A percentile compares a stretch with the other conserved stretches of the same genome.
phyloP scores from a whole-genome alignment of 768 basidiomycete species.

The Lentinula lateritia region DNA sequence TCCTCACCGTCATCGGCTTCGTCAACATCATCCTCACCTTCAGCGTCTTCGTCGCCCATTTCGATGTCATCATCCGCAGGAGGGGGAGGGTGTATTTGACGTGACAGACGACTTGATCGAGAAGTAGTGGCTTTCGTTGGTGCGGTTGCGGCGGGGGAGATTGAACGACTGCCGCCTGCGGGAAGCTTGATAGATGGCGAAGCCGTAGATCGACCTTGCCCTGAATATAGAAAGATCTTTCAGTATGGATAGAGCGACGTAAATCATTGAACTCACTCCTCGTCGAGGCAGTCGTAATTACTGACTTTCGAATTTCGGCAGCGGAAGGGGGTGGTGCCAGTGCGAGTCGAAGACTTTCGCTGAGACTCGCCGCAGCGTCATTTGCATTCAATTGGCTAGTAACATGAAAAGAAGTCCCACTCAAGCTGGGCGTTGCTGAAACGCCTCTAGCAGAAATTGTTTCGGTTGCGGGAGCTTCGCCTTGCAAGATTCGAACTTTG shows the following conservation, averaged over 20 bases:
- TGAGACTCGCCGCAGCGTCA: neutral
- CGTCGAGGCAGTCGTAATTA: slow-evolving; percentile 22
- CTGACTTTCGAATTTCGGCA: slow-evolving; percentile 11
- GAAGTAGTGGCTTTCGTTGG: slow-evolving; percentile 35
- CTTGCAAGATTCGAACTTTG: slow-evolving; percentile 42
- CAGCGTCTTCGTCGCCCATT: slow-evolving; percentile 10
- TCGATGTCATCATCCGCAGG: slow-evolving; percentile 35
- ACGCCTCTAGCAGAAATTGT: neutral
- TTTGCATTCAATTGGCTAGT: neutral
- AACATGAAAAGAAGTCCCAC: neutral
- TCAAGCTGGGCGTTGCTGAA: neutral
- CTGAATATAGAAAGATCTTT: neutral
- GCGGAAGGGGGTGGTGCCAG: neutral
- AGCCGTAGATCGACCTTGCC: slow-evolving; percentile 10
- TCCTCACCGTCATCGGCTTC: slow-evolving; percentile 25
- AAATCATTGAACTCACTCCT: slow-evolving; percentile 29
- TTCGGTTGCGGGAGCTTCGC: slow-evolving; percentile 25
- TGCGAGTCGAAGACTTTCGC: neutral
- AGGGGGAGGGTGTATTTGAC: slow-evolving; percentile 33
- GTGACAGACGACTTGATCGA: slow-evolving; percentile 36
- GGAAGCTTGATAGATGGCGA: slow-evolving; percentile 38
- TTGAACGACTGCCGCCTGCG: slow-evolving; percentile 12
- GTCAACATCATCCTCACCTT: neutral
- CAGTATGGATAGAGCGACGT: neutral
- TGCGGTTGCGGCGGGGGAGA: slow-evolving; percentile 28